Conservation (phyloP, 176 grass and related monocot genomes). For the Oropetium thomaeum region DNA sequence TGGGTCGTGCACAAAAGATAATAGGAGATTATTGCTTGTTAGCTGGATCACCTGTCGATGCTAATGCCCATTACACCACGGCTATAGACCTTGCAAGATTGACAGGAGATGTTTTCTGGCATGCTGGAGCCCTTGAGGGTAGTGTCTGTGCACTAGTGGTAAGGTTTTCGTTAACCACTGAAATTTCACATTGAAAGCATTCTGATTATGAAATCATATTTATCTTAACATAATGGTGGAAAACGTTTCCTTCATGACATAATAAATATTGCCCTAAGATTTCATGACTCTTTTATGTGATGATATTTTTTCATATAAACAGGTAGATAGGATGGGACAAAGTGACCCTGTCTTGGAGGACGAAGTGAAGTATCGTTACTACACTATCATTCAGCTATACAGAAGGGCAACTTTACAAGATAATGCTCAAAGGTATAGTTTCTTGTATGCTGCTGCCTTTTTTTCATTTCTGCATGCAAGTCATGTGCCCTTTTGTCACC, state of each 20-base stretch:
- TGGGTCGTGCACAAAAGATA: conserved; percentile 94
- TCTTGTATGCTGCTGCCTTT: not conserved
- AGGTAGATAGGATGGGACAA: conserved; percentile 77
- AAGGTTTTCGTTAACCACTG: conserved; percentile 16
- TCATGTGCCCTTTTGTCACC: not conserved
- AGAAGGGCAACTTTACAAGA: conserved; percentile 94
- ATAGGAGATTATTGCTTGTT: conserved; percentile 96
- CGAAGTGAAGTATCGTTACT: conserved; percentile 96
- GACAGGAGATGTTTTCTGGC: conserved; percentile 99
- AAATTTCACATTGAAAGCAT: not conserved
- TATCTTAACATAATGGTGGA: not conserved
- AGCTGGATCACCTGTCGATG: conserved; percentile 93
- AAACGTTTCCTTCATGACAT: not conserved
- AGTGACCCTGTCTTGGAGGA: conserved; percentile 91
- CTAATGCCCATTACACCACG: conserved; percentile 96
- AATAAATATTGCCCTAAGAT: not conserved
- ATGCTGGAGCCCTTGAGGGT: conserved; percentile 96
- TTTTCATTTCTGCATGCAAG: not conserved
- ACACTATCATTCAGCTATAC: conserved; percentile 93
- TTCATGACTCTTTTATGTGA: not conserved
- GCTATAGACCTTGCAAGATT: conserved; percentile 94
- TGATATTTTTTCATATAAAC: conserved; percentile 30
- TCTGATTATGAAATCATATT: not conserved
- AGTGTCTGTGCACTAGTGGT: conserved; percentile 92
- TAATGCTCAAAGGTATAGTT: conserved; percentile 85